Conservation (phyloP, 805 yeast genomes). For the Lachancea dasiensis region DNA sequence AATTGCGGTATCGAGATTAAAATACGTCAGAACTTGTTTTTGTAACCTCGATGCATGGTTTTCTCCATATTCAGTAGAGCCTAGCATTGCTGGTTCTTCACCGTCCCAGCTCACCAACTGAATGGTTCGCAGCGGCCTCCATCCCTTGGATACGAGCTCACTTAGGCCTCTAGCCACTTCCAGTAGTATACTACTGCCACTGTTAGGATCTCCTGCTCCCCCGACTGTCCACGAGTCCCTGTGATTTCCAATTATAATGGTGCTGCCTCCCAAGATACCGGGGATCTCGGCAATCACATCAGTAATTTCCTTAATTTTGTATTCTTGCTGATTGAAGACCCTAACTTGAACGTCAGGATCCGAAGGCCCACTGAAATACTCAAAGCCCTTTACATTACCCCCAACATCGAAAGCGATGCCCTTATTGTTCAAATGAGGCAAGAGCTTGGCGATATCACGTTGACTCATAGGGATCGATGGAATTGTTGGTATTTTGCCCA, state of each 20-base stretch:
- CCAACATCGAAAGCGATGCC: conserved; percentile 35
- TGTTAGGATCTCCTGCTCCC: conserved; percentile 47
- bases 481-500: conserved; percentile 41
- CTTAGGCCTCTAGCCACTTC: conserved; percentile 50
- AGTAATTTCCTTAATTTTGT: conserved; percentile 39
- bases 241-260: conserved; percentile 49
- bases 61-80: conserved; percentile 76
- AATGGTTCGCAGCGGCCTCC: conserved; percentile 70
- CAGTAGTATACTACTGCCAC: conserved; percentile 44
- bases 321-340: conserved; percentile 39
- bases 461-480: conserved; percentile 50
- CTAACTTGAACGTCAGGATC: conserved; percentile 26
- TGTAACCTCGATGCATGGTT: conserved; percentile 42
- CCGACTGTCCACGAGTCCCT: conserved; percentile 47
- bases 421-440: conserved; percentile 33
- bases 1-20: conserved; percentile 45
- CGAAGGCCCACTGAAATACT: conserved; percentile 46
- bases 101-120: conserved; percentile 78
- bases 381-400: conserved; percentile 40
- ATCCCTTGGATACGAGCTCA: conserved; percentile 42
- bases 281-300: conserved; percentile 51
- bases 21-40: conserved; percentile 48
- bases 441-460: conserved; percentile 38
- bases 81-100: conserved; percentile 65
- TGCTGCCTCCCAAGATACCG: conserved; percentile 49